Conservation (phyloP, 2,329 filamentous ascomycete species). For the Chaetothyriales sp. region DNA sequence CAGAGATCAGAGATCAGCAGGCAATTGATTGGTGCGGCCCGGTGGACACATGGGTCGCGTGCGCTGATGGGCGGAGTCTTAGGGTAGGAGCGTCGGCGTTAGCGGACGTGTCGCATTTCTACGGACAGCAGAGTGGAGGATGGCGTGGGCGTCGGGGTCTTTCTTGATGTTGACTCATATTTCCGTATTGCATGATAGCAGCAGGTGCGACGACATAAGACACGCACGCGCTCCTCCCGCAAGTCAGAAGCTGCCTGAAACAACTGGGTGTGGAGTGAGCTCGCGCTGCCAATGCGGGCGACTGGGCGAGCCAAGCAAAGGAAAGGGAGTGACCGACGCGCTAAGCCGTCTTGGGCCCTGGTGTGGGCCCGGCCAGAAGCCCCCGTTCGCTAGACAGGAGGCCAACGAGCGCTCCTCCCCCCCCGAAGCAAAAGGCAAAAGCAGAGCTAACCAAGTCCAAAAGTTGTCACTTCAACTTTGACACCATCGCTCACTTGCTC, state of each 20-base stretch:
- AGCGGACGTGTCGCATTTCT: neutral
- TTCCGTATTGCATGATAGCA: neutral
- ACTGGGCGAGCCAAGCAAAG: neutral
- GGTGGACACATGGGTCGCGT: no score
- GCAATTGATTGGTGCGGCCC: neutral
- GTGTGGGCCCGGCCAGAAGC: neutral
- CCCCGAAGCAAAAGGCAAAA: neutral
- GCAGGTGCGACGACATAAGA: neutral
- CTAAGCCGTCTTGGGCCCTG: neutral
- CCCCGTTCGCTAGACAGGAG: neutral
- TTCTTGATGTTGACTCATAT: neutral
- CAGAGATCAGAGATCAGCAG: neutral
- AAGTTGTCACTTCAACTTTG: neutral
- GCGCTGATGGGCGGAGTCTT: neutral
- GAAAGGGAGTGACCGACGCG: neutral
- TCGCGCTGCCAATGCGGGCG: neutral
- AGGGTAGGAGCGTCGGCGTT: no score
- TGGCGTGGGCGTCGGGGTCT: no score
- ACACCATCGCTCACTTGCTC: neutral
- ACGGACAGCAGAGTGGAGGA: neutral
- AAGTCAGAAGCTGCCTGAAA: neutral
- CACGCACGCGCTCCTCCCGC: neutral
- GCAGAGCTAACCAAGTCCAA: neutral
- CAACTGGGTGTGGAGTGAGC: neutral
- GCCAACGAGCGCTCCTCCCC: neutral